Conservation (phyloP, 805 yeast genomes). For the Sugiyamaella marilandica region DNA sequence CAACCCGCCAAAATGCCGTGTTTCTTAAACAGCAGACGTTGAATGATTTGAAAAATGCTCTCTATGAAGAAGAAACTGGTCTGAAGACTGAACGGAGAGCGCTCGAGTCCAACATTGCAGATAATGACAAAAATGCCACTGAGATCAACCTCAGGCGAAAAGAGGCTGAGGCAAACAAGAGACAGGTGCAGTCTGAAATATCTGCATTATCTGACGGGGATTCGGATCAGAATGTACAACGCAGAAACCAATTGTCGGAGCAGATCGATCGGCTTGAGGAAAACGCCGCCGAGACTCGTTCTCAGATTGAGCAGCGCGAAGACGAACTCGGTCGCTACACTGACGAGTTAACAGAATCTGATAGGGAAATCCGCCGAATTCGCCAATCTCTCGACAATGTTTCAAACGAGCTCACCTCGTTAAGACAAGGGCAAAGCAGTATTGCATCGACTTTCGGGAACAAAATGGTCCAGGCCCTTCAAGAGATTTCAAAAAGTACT, state of each 20-base stretch:
- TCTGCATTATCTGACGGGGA: slow-evolving; percentile 4
- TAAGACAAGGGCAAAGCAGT: slow-evolving; percentile 7
- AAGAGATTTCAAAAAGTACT: slow-evolving; percentile 36
- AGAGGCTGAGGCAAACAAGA: slow-evolving; percentile 7
- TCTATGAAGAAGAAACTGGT: not conserved
- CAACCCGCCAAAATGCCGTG: not conserved
- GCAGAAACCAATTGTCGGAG: slow-evolving; percentile 6
- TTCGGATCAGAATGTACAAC: slow-evolving; percentile 6
- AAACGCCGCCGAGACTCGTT: not conserved
- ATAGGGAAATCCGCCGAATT: not conserved
- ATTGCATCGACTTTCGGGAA: slow-evolving; percentile 48
- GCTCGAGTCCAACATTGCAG: not conserved
- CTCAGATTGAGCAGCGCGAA: not conserved
- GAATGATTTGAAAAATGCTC: not conserved
- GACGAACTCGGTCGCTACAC: not conserved
- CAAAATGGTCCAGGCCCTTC: slow-evolving; percentile 40
- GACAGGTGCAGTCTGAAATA: slow-evolving; percentile 12
- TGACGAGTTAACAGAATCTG: slow-evolving; percentile 18
- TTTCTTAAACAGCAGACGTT: not conserved
- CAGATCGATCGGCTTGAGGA: slow-evolving; percentile 19
- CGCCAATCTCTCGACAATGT: not conserved
- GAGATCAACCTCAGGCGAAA: not conserved
- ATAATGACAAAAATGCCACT: not conserved
- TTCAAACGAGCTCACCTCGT: not conserved
- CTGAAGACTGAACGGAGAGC: not conserved